Conservation (phyloP, 2,329 filamentous ascomycete genomes). For the Colletotrichum cordylinicola region DNA sequence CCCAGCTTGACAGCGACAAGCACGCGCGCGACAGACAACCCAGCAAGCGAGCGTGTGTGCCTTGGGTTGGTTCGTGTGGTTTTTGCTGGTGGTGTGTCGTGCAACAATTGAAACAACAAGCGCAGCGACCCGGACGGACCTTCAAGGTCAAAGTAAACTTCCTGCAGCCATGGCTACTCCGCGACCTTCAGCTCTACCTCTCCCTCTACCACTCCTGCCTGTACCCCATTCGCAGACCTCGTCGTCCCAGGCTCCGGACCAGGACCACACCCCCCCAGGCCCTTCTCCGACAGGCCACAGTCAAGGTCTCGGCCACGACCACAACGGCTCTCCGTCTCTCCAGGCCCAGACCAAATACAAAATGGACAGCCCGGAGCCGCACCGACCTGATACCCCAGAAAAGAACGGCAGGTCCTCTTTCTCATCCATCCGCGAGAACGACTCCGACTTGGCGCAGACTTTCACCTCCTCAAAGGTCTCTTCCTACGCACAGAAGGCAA, state of each 20-base stretch:
- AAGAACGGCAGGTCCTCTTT: conserved; percentile 59
- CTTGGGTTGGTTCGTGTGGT: not conserved
- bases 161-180: conserved; percentile 19
- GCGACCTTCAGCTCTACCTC: not conserved
- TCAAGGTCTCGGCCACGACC: not conserved
- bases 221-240: conserved; percentile 8
- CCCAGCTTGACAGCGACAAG: not conserved
- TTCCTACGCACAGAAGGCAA: conserved; percentile 52
- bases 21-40: not conserved
- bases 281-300: conserved; percentile 28
- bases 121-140: conserved; percentile 19
- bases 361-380: conserved; percentile 31
- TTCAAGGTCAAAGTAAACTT: conserved; percentile 19
- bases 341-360: conserved; percentile 25
- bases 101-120: conserved; percentile 22
- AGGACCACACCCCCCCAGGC: conserved; percentile 41
- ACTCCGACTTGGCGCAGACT: conserved; percentile 63
- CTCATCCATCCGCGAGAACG: conserved; percentile 67
- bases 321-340: not conserved
- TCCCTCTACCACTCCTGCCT: not conserved
- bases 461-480: conserved; percentile 70
- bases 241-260: conserved; percentile 21
- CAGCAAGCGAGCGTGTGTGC: not conserved
- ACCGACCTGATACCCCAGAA: conserved; percentile 35
- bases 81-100: conserved; percentile 7